Base-by-base conservation (phyloP, 2,329 filamentous ascomycete species). In the Trematosphaeria pertusa region DNA sequence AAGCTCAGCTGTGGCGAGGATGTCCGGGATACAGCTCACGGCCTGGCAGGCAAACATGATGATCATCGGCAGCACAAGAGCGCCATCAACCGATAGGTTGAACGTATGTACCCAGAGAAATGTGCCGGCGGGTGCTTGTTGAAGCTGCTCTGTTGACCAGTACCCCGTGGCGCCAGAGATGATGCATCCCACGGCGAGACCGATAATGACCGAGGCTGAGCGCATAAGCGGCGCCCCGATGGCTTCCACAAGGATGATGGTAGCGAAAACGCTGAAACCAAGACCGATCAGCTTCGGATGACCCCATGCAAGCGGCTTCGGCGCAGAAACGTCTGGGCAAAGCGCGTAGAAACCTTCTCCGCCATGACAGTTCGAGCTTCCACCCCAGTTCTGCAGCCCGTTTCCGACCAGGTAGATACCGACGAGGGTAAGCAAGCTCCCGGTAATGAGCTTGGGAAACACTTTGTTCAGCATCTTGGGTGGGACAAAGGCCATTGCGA, bases 11-110 rank as follows among this genome's bases (percentile, higher is more conserved):
- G 62, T 64, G 17, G 63, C 62, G 5, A 66, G 43, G 24, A 66
- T 62, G 35, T 66, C 60, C 5, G 72, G 72, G 59, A 75, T 75
- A 34, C 70, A 74, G n/a, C 35, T 51, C 15, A 66, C 56, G 8
- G 59, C 63, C 31, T 66, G 61, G 22, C 61, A 65, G 3, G 56
- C 56, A 35, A 66, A 65, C 63, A 66, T 65, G 47, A 65, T 64
- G 18, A 65, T 52, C 46, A 65, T 43, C 7, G 60, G 61, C 0
- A 65, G 50, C 3, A 63, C 58, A 10, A 65, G 52, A 5, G 57
- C 57, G 7, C 61, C 61, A 36, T 66, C 63, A 5, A 65, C 60
- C 4, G 62, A 66, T 2, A 65, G 49, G 4, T 61, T 56, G 56
- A 66, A 64, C 7, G 60, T 63, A 19, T 64, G 53, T 2, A 64